Base-by-base conservation (phyloP, 805 yeast genomes). In the Cyberlindnera americana region DNA sequence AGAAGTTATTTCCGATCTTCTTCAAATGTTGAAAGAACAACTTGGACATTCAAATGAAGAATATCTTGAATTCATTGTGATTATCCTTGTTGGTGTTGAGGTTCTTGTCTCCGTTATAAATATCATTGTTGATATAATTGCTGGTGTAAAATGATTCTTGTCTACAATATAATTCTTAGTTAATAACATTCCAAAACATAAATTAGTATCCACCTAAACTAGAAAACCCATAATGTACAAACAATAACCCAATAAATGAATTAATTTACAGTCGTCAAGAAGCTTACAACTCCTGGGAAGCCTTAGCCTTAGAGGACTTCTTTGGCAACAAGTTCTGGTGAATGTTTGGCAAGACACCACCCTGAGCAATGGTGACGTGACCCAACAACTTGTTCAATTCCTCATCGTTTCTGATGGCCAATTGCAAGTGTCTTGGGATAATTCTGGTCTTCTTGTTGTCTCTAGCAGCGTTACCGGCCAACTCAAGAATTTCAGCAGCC, bases 381-480 rank as follows among this genome's bases (percentile, higher is more conserved):
- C 83, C 81, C 53, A 91, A 77, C 60, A 90, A 79, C 71, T 86
- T 89, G 86, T 91, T 90, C 70, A 91, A 80, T 73, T 91, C 97
- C 74, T 91, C 97, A 78, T 91, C 98, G 66, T 90, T 91, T 80
- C 98, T 87, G 78, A 90, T 90, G 70, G 98, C 98, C 61, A 90
- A 79, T 74, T 90, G 96, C 72, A 90, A 81, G 73, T 90, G 97
- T 79, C 97, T 91, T 75, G 98, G 98, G 61, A 89, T 88, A 60
- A 90, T 90, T 83, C 98, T 90, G 63, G 96, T 83, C 81, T 91
- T 93, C 81, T 91, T 91, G 90, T 87, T 89, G 72, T 91, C 97
- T 78, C 96, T 86, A 48, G 98, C 97, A 58, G 97, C 98, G 74
- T 89, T 88, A 78, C 98, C 98, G 50, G 98, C 98, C 73, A 91